Conservation (phyloP, 2,329 filamentous ascomycete genomes). For the Cercospora janseana region DNA sequence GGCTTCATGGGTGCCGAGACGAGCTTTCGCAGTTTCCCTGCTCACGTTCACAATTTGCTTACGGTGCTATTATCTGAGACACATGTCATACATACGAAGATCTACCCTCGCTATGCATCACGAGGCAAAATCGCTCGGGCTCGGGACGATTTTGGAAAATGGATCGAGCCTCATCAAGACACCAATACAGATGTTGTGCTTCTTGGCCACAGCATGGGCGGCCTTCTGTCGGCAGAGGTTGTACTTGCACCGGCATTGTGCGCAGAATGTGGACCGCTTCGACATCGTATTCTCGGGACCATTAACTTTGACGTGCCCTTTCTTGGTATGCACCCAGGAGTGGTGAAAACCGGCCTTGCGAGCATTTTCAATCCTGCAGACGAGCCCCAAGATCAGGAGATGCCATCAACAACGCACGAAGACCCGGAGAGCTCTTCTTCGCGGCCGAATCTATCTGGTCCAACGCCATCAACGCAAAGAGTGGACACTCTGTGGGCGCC, state of each 20-base stretch:
- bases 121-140: slow-evolving; percentile 70
- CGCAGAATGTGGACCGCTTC: slow-evolving; percentile 48
- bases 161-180: slow-evolving; percentile 75
- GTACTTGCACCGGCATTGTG: slow-evolving; percentile 55
- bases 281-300: slow-evolving; percentile 75
- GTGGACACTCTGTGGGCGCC: slow-evolving; percentile 33
- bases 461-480: slow-evolving; percentile 9
- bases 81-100: slow-evolving; percentile 81
- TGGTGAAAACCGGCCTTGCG: slow-evolving; percentile 75
- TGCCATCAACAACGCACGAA: not conserved
- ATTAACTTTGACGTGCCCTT: slow-evolving; percentile 85
- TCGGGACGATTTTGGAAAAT: slow-evolving; percentile 77
- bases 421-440: not conserved
- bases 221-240: slow-evolving; percentile 76
- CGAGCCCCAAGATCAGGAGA: slow-evolving; percentile 33
- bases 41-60: slow-evolving; percentile 76
- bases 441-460: not conserved
- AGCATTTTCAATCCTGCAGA: slow-evolving; percentile 66
- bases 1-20: slow-evolving; percentile 87
- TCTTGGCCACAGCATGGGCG: slow-evolving; percentile 87
- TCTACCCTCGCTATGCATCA: slow-evolving; percentile 77
- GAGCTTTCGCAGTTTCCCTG: slow-evolving; percentile 83
- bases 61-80: slow-evolving; percentile 65
- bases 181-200: slow-evolving; percentile 74
- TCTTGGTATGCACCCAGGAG: slow-evolving; percentile 82